phyloP scores from a whole-genome alignment of 805 yeast genomes.

The Metschnikowia similis region DNA sequence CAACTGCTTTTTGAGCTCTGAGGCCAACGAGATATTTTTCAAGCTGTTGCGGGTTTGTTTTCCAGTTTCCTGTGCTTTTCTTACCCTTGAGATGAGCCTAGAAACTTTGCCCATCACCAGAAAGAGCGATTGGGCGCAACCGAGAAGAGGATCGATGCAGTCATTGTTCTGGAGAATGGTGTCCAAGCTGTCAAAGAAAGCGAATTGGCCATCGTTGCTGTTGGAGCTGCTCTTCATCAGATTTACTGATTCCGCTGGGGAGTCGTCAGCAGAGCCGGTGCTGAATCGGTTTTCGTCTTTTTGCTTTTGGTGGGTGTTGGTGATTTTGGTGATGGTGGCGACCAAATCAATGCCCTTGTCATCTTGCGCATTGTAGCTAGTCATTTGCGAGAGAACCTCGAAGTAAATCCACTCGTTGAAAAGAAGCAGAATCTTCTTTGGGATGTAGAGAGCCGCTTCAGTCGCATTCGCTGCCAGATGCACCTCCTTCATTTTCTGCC shows the following conservation, averaged over 20 bases:
- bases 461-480: neutral
- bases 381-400: conserved; percentile 64
- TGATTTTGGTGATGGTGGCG: conserved; percentile 35
- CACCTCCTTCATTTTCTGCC: conserved; percentile 23
- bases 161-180: conserved; percentile 32
- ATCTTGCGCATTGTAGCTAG: conserved; percentile 47
- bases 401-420: conserved; percentile 66
- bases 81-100: conserved; percentile 46
- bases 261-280: conserved; percentile 3
- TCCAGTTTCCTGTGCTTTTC: conserved; percentile 28
- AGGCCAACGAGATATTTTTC: conserved; percentile 49
- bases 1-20: conserved; percentile 48
- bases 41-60: conserved; percentile 35
- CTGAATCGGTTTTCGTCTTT: conserved; percentile 2
- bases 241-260: conserved; percentile 21
- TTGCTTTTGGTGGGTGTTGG: conserved; percentile 21
- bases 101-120: conserved; percentile 65
- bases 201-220: conserved; percentile 13
- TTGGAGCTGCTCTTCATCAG: conserved; percentile 14
- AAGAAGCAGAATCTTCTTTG: conserved; percentile 46
- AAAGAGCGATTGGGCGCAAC: conserved; percentile 62
- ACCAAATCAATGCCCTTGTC: conserved; percentile 40
- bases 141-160: conserved; percentile 60
- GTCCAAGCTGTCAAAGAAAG: conserved; percentile 39
- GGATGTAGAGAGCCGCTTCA: conserved; percentile 20